Conservation (phyloP, 192 early-diverging fungal species). For the Coemansia sp. region DNA sequence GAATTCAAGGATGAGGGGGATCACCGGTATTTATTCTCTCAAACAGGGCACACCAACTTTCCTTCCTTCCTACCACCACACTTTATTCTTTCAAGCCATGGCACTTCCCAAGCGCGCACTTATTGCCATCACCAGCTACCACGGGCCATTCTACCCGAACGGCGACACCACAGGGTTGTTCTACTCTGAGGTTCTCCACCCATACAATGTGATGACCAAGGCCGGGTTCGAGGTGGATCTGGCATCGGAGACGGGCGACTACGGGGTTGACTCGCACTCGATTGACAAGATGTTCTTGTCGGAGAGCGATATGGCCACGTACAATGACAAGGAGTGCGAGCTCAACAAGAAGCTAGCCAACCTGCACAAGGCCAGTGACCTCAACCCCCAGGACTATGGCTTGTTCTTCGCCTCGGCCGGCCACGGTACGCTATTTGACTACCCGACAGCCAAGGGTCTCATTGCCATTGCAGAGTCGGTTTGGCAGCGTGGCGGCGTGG, state of each 20-base stretch:
- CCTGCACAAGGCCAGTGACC: conserved; percentile 45
- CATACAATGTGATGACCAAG: conserved; percentile 34
- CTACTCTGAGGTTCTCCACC: conserved; percentile 53
- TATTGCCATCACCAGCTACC: conserved; percentile 49
- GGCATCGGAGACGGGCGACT: conserved; percentile 51
- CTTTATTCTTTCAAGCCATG: conserved; percentile 6
- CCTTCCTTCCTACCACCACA: neutral
- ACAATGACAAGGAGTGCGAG: conserved; percentile 33
- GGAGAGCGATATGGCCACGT: conserved; percentile 27
- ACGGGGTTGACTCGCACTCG: conserved; percentile 51
- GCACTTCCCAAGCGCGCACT: conserved; percentile 48
- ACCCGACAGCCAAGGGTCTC: conserved; percentile 42
- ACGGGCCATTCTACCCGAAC: conserved; percentile 50
- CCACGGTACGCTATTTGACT: conserved; percentile 52
- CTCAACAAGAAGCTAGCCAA: conserved; percentile 40
- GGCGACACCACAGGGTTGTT: conserved; percentile 51
- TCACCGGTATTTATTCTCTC: no score
- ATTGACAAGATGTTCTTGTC: conserved; percentile 35
- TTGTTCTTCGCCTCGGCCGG: conserved; percentile 54
- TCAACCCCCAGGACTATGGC: conserved; percentile 47
- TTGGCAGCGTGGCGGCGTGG: conserved; percentile 51
- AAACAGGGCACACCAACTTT: no score
- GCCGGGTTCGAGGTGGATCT: conserved; percentile 52
- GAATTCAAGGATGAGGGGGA: no score
- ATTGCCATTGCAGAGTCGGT: conserved; percentile 51